A percentile compares a stretch with the other conserved stretches of the same genome.
Evolutionary conservation across 148 eudicot species (phyloP).

Genomic region (Talinum fruticosum): DNA sequence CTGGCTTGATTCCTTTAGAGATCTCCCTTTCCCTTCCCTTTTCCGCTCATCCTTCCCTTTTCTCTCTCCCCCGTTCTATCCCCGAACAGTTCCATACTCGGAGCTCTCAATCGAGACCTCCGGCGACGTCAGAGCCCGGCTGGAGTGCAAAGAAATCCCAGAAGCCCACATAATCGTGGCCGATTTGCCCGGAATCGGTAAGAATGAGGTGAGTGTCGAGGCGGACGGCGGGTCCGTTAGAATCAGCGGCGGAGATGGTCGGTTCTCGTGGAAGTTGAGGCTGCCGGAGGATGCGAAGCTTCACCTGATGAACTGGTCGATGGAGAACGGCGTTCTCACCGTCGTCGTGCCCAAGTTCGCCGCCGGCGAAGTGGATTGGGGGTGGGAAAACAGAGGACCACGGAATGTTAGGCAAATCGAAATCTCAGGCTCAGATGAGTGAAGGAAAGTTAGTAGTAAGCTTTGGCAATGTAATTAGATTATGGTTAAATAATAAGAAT

Average conservation of each 20-base stretch:
- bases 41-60: constrained; percentile 9
- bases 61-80: background rate
- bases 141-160: constrained; percentile 39
- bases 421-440: constrained; percentile 26
- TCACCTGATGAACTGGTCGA: constrained; percentile 20
- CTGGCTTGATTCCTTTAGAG: background rate
- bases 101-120: constrained; percentile 35
- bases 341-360: constrained; percentile 36
- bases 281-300: constrained; percentile 29
- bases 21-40: constrained; percentile 19
- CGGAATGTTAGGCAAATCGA: constrained; percentile 29
- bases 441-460: background rate
- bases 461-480: background rate
- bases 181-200: constrained; percentile 27
- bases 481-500: too few relatives aligned
- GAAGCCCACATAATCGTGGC: constrained; percentile 37
- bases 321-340: constrained; percentile 39
- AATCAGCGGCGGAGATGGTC: constrained; percentile 28
- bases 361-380: background rate
- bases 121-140: constrained; percentile 23
- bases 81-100: constrained; percentile 29
- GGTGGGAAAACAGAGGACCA: background rate
- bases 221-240: constrained; percentile 17
- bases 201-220: constrained; percentile 24
- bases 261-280: constrained; percentile 32